Evolutionary conservation across 805 yeast species (phyloP), one percentile per base, ranked within the genome.

Genomic region (Yarrowia alimentaria): DNA sequence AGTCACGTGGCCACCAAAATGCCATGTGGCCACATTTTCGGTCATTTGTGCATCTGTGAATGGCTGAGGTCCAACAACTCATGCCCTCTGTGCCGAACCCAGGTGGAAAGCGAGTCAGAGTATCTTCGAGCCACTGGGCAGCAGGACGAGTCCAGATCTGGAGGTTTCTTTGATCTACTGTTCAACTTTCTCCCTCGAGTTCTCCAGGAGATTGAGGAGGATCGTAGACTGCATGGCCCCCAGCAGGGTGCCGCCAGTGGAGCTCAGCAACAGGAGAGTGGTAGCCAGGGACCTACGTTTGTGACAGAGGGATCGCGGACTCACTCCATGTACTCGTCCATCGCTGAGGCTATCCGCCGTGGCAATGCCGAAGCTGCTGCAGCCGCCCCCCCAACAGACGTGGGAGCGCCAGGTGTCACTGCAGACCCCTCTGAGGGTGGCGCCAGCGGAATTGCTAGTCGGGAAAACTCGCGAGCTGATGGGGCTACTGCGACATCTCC

Each of bases 1-100:
- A 60, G 63, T 6, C 97, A 93, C 63, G 64, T 74, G 4, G 84
- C 96, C 0, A 72, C 85, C 1, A 69, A 75, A 53, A 72, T 91
- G 76, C 93, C 95, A 0, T 91, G 99, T 65, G 80, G 80, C 7
- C 99, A 91, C 62, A 62, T 80, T 0, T 91, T 93, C 70, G 98
- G 99, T 6, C 75, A 81, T 55, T 76, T 78, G n/a, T 91, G 99
- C 69, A 70, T 89, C 18, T 77, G 73, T 53, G 86, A 83, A 58
- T 91, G 99, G 99, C 76, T 91, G 45, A 76, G 75, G 54, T 68
- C 77, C 18, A 81, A 84, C 59, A 75, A 78, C 22, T 78, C 87
- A 2, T 90, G 98, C 64, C 99, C 99, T 0, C 67, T 91, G 38
- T 91, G 99, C 64, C 79, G 98, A 53, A 71, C 71, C 13, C 69